Evolutionary conservation across 1,139 yeast species (phyloP), one percentile per base, ranked within the genome.

Genomic region (Hyphopichia fennica): DNA sequence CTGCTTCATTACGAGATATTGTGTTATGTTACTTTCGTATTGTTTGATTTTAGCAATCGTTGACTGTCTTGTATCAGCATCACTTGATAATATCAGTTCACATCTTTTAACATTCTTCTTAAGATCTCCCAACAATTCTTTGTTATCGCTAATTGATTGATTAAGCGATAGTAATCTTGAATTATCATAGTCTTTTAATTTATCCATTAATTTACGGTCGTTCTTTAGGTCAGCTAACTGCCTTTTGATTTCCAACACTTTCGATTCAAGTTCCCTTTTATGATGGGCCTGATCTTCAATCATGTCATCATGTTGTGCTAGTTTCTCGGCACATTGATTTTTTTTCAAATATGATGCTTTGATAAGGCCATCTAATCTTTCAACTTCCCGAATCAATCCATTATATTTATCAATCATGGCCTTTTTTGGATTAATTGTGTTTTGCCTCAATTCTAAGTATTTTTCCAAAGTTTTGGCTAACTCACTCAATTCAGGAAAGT

Each of bases 401-500:
- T 57, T 44, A 50, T 63, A 45, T 42, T 51, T 40, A 49, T 51
- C 46, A 38, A 64, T 46, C 39, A 60, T 48, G 16, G 48, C 53
- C 27, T 63, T 66, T 34, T 72, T 63, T 25, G 60, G 63, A 20
- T 62, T 60, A 28, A 71, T 48, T 30, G 65, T 63, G 7, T 63
- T 54, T 18, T 63, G 68, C 44, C 87, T 66, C 41, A 71, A 63
- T 25, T 69, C 67, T 35, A 82, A 67, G 58, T 81, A 87, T 45
- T 68, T 73, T 48, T 70, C 77, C 35, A 82, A 68, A 11, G 77
- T 72, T 44, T 71, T 74, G 1, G 96, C 87, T 45, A 90, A 71
- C 41, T 76, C 82, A 4, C 91, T 75, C 11, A 95, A 79, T 50
- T 89, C 98, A 0, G 97, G 96, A 60, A 84, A 84, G 48, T 79